These are phyloP conservation scores for Protomyces pachydermus DNA, from an alignment of 1,139 yeast genomes.

Conservation along the genomic window DNA sequence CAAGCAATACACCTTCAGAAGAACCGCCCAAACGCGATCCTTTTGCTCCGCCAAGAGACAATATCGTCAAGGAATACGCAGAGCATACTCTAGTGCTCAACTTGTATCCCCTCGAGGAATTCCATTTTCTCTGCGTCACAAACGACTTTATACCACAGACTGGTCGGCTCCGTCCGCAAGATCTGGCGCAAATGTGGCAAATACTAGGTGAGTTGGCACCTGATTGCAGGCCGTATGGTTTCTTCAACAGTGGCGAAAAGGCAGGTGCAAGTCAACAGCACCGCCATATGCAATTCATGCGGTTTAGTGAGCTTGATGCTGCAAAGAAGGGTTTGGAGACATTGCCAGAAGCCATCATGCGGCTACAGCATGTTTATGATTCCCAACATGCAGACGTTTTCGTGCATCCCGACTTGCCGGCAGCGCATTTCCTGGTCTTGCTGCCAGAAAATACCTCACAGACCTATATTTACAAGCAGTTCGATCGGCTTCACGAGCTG, in stretches of 20 bases:
- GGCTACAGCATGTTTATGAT: neutral
- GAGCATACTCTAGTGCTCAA: constrained; percentile 18
- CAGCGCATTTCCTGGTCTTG: neutral
- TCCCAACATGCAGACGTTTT: neutral
- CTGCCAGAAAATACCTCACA: neutral
- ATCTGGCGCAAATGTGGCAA: constrained; percentile 9
- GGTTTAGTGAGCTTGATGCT: neutral
- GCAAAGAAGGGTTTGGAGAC: neutral
- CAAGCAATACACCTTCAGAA: neutral
- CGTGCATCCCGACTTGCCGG: neutral
- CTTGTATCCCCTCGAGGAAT: constrained; percentile 15
- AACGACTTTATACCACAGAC: constrained; percentile 15
- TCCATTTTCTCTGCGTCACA: constrained; percentile 19
- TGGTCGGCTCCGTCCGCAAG: constrained; percentile 7
- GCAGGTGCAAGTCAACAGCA: constrained; percentile 24
- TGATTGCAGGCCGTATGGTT: constrained; percentile 6
- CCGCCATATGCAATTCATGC: constrained; percentile 21
- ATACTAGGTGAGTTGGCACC: neutral
- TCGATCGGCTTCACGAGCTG: neutral
- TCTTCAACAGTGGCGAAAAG: constrained; percentile 21
- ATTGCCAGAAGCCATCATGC: neutral
- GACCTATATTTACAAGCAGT: neutral
- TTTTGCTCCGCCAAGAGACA: constrained; percentile 20
- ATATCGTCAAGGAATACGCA: constrained; percentile 8
- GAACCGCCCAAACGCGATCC: constrained; percentile 5